These are phyloP conservation scores for Zymoseptoria crescenta DNA, from an alignment of 2,329 filamentous ascomycete species.

Conservation along the genomic window DNA sequence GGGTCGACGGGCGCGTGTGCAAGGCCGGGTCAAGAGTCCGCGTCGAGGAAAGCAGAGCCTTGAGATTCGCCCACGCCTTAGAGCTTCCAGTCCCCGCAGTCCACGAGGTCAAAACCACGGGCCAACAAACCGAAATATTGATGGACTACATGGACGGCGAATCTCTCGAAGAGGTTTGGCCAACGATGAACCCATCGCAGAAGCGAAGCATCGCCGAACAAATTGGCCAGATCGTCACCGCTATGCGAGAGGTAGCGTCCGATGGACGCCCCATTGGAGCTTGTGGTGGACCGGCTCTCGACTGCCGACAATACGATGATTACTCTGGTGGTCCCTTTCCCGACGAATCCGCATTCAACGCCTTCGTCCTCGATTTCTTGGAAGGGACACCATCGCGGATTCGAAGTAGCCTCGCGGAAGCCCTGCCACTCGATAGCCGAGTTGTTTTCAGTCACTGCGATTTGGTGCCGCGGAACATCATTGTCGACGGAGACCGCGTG, in stretches of 20 bases:
- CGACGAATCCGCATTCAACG: conserved; percentile 13
- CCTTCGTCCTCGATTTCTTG: conserved; percentile 5
- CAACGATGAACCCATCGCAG: conserved; percentile 1
- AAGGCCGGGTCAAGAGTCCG: conserved; percentile 1
- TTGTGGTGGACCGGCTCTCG: conserved; percentile 2
- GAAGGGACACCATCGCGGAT: conserved; percentile 4
- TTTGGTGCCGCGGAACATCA: conserved; percentile 15
- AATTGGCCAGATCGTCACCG: conserved; percentile 2
- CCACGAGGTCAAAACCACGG: not conserved
- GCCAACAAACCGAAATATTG: not conserved
- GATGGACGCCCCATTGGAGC: conserved; percentile 3
- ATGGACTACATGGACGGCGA: conserved; percentile 8
- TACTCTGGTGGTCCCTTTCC: conserved; percentile 10
- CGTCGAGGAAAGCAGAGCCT: conserved; percentile 2
- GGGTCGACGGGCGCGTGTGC: not conserved
- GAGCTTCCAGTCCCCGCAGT: conserved; percentile 1
- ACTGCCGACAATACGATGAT: conserved; percentile 1
- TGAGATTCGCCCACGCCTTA: conserved; percentile 1
- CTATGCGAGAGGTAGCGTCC: conserved; percentile 7
- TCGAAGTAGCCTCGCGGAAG: conserved; percentile 2
- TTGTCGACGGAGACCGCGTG: conserved; percentile 10
- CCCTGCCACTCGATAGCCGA: not conserved
- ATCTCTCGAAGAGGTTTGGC: conserved; percentile 9
- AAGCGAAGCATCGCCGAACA: conserved; percentile 7
- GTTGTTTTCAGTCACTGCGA: conserved; percentile 18